Evolutionary conservation across 2,329 filamentous ascomycete species (phyloP).

Genomic region (Botrytis porri): DNA sequence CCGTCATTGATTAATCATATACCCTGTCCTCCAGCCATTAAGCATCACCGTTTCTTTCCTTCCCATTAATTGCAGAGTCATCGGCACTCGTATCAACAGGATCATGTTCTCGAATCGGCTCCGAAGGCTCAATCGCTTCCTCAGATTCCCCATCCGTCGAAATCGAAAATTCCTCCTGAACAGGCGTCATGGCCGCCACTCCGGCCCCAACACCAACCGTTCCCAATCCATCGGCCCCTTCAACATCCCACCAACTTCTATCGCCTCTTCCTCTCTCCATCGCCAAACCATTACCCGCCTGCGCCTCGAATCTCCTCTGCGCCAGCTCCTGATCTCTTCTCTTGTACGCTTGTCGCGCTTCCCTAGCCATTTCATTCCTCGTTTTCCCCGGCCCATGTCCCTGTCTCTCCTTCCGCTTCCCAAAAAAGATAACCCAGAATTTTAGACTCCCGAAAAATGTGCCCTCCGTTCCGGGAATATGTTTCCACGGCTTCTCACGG

Average conservation of each 20-base stretch:
- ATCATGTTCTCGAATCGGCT: neutral
- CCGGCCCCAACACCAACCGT: neutral
- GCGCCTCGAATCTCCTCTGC: slow-evolving; percentile 37
- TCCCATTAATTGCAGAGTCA: neutral
- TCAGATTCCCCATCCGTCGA: slow-evolving; percentile 5
- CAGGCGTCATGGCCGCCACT: slow-evolving; percentile 27
- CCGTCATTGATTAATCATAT: slow-evolving; percentile 14
- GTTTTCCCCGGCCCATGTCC: slow-evolving; percentile 44
- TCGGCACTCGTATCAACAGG: neutral
- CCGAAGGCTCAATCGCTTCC: neutral
- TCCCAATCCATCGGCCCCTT: slow-evolving; percentile 23
- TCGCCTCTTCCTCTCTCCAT: slow-evolving; percentile 29
- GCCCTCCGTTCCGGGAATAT: slow-evolving; percentile 47
- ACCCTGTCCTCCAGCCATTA: neutral
- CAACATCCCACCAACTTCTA: slow-evolving; percentile 39
- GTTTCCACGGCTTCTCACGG: slow-evolving; percentile 69
- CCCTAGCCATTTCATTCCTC: slow-evolving; percentile 52
- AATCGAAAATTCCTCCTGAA: slow-evolving; percentile 28
- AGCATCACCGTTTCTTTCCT: neutral
- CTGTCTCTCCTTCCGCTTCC: slow-evolving; percentile 34
- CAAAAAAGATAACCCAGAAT: slow-evolving; percentile 32
- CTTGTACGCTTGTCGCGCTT: slow-evolving; percentile 48
- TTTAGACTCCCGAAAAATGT: slow-evolving; percentile 38
- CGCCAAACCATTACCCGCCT: slow-evolving; percentile 19
- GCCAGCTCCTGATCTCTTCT: slow-evolving; percentile 49